Base-by-base conservation (phyloP, 2,329 filamentous ascomycete species). In the Diplodia corticola region DNA sequence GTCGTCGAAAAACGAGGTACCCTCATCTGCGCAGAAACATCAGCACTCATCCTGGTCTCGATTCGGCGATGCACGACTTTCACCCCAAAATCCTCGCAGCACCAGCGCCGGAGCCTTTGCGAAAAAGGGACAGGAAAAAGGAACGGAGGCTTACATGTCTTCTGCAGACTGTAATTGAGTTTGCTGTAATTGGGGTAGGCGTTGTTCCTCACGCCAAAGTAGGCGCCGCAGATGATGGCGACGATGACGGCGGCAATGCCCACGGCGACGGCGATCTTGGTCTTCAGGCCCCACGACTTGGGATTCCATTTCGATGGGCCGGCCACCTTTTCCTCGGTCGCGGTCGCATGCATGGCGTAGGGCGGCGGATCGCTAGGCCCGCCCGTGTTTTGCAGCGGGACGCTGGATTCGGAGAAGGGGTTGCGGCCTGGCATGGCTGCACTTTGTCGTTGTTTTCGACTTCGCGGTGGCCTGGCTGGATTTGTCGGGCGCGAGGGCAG, bases 131-230 rank as follows among this genome's bases (percentile, higher is more conserved):
- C 81, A 69, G 92, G 83, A 63, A 28, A 13, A 0, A 12, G 92
- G 89, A 74, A 92, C 88, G 53, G 92, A 89, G 4, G 86, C 87
- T 60, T 84, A 88, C 83, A 71, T 86, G 86, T 74, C 30, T 54
- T 37, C 28, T 40, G 28, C 22, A 66, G 48, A 10, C 44, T 44
- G 49, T 66, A 66, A 7, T 66, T 66, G 30, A 66, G 55, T 24
- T 54, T 66, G 54, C 48, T 66, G 55, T 66, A 66, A 10, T 66
- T 55, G 22, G 64, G 64, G 26, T 66, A 66, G 6, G 33, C 22
- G 33, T 46, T 54, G 28, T 60, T 60, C 44, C 55, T 51, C 10
- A 54, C 55, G 12, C 64, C 64, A 26, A 33, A 66, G 37, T 66
- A 66, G 3, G 64, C 64, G 7, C 88, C 88, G 0, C 87, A 87